Evolutionary conservation across 176 grass and related monocot species (phyloP).

Genomic region (Areca catechu): DNA sequence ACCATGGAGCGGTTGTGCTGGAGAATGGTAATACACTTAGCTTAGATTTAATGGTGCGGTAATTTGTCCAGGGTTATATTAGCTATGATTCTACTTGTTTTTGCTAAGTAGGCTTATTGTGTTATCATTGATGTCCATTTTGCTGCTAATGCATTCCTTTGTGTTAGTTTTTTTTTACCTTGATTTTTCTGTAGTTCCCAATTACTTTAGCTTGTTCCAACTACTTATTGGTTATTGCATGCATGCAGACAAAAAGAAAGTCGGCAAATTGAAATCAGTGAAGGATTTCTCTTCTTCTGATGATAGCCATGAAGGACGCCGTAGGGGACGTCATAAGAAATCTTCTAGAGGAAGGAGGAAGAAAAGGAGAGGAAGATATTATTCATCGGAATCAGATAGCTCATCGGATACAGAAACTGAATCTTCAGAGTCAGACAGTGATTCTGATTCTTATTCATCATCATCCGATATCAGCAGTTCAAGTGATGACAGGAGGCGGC

Average conservation of each 20-base stretch:
- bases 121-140: too few species aligned
- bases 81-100: too few species aligned
- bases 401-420: conserved; percentile 67
- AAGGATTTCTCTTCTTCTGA: conserved; percentile 42
- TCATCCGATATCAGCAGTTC: conserved; percentile 84
- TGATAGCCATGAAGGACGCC: conserved; percentile 49
- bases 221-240: neutral
- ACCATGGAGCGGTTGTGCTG: conserved; percentile 9
- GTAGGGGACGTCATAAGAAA: conserved; percentile 47
- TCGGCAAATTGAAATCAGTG: conserved; percentile 46
- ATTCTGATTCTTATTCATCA: conserved; percentile 66
- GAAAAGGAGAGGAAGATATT: conserved; percentile 57
- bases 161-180: too few species aligned
- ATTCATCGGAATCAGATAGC: conserved; percentile 76
- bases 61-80: too few species aligned
- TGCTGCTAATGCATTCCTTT: too few species aligned
- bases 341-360: conserved; percentile 74
- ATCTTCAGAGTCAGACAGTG: conserved; percentile 57
- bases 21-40: conserved; percentile 39
- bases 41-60: too few species aligned
- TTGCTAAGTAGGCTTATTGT: too few species aligned
- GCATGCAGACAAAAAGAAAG: conserved; percentile 54
- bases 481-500: conserved; percentile 69
- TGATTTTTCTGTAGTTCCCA: neutral
- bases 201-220: neutral